A percentile compares a stretch with the other conserved stretches of the same genome.
Evolutionary conservation across 176 grass and related monocot species (phyloP).

Genomic region (Phoenix dactylifera): DNA sequence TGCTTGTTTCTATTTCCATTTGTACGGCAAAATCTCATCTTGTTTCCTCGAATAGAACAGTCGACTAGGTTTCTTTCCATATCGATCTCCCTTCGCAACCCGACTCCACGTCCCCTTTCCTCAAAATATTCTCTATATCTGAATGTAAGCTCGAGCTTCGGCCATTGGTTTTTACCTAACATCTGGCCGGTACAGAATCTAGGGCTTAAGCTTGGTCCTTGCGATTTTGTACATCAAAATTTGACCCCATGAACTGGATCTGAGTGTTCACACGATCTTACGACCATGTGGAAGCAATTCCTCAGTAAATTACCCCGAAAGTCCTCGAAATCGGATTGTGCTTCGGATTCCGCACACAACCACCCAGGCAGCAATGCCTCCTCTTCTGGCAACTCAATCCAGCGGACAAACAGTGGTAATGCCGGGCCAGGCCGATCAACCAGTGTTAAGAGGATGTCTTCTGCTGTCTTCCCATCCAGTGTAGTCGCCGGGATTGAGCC

Average conservation of each 20-base stretch:
- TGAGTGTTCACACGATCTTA: neutral
- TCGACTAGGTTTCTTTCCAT: too few relatives aligned
- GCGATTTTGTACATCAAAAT: neutral
- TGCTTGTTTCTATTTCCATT: neutral
- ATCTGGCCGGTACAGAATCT: neutral
- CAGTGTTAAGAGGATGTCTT: conserved; percentile 82
- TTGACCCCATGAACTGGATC: conserved; percentile 2
- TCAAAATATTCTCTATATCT: too few relatives aligned
- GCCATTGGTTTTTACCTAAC: neutral
- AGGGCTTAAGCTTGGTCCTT: neutral
- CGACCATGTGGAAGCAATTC: conserved; percentile 83
- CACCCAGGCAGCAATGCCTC: conserved; percentile 2
- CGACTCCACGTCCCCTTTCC: too few relatives aligned
- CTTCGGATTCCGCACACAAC: conserved; percentile 26
- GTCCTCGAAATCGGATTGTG: conserved; percentile 34
- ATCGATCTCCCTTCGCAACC: too few relatives aligned
- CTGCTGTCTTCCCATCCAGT: conserved; percentile 84
- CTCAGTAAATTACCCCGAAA: conserved; percentile 92
- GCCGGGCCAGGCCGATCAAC: conserved; percentile 29
- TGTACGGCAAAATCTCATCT: too few relatives aligned
- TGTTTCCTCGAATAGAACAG: too few relatives aligned
- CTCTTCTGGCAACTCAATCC: conserved; percentile 29
- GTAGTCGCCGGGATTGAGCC: conserved; percentile 87
- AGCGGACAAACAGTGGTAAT: conserved; percentile 57
- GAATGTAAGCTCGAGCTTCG: too few relatives aligned